phyloP scores from a whole-genome alignment of 805 yeast genomes.

The Zygosaccharomyces gambellarensis region DNA sequence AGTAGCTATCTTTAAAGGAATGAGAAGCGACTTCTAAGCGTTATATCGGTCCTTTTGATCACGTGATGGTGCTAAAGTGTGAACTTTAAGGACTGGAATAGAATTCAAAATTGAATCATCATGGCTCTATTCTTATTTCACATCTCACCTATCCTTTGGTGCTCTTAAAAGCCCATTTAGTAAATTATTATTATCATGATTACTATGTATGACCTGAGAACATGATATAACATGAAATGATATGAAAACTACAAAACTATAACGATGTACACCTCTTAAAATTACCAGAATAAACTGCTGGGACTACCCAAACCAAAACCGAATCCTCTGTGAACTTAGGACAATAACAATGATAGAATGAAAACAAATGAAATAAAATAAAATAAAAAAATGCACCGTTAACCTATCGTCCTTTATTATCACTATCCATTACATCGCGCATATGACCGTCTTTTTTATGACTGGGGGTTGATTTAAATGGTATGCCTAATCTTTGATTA shows the following conservation, averaged over 20 bases:
- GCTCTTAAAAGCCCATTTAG: background rate
- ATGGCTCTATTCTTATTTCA: background rate
- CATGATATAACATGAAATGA: background rate
- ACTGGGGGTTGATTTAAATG: constrained; percentile 9
- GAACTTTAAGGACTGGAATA: background rate
- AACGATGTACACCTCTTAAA: constrained; percentile 4
- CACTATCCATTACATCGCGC: background rate
- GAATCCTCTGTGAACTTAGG: background rate
- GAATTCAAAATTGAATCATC: background rate
- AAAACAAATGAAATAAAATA: background rate
- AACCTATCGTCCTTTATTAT: constrained; percentile 3
- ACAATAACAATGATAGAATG: background rate
- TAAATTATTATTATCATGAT: background rate
- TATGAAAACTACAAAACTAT: constrained; percentile 4
- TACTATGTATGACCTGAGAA: background rate
- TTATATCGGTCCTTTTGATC: background rate
- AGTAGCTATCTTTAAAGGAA: background rate
- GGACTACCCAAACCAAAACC: constrained; percentile 5
- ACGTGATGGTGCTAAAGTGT: background rate
- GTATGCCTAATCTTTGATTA: constrained; percentile 12
- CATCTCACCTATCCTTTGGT: background rate
- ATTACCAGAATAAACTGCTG: constrained; percentile 1
- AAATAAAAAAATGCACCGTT: background rate
- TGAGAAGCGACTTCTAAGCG: background rate
- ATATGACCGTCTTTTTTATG: constrained; percentile 4